Evolutionary conservation across 202 grass and related monocot species (phyloP), one percentile per base, ranked within the genome.

Genomic region (Zizania palustris): DNA sequence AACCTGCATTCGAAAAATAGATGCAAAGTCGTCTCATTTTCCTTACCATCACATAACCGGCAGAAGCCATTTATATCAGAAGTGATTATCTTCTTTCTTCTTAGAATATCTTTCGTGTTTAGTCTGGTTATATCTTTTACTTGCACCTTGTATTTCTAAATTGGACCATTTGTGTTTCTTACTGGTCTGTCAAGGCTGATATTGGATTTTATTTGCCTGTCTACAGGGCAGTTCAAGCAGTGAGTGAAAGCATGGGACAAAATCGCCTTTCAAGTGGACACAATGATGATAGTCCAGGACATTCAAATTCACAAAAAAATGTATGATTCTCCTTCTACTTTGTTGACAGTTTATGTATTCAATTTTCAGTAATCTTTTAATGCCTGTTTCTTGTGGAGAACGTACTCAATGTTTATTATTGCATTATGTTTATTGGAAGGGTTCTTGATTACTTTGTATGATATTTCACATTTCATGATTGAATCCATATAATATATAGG

Each of bases 191-290:
- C 56, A 60, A 9, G 41, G 1, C 62, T 82, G 33, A 73, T 40
- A 80, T 67, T 10, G 37, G 63, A 80, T 36, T 80, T 39, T 34
- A 73, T 71, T 67, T 76, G 33, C 79, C 88, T 84, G 35, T 85
- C 43, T 58, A 68, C 85, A 98, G 95, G 48, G 80, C 87, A 61
- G 95, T 98, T 56, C 83, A 83, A 81, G 95, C 87, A 69, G 92
- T 98, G 85, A 90, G 86, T 78, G 95, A 98, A 86, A 94, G 84
- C 80, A 81, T 94, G 87, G 87, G 86, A 88, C 85, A 89, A 62
- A 92, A 86, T 74, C 87, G 83, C 40, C 78, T 80, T 65, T 75
- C 84, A 46, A 88, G 74, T 58, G 85, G 65, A 60, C 83, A 84
- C 36, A 84, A 84, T 79, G 91, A 94, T 88, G 87, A 63, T 45